Evolutionary conservation across 176 grass and related monocot species (phyloP).

Genomic region (Aegilops longissima): DNA sequence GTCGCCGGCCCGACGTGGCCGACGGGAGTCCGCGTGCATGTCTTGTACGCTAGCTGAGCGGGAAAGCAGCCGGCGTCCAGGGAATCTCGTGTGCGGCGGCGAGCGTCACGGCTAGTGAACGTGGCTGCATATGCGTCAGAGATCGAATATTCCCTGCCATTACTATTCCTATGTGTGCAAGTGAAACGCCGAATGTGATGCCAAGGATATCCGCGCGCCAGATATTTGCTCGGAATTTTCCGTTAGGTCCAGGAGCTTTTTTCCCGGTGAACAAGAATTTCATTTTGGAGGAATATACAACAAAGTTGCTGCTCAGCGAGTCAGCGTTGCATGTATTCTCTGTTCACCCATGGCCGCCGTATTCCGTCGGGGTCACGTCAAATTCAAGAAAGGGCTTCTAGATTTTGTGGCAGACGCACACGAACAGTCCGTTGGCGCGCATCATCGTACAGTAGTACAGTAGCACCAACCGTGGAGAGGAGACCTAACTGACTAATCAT

Average conservation of each 20-base stretch:
- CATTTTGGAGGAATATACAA: no score
- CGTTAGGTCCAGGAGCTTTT: background rate
- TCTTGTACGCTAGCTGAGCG: background rate
- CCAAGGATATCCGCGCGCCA: no score
- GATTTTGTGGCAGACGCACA: background rate
- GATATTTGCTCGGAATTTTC: background rate
- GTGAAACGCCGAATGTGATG: no score
- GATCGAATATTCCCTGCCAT: background rate
- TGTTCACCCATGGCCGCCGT: no score
- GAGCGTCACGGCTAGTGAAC: no score
- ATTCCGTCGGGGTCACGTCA: no score
- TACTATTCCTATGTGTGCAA: no score
- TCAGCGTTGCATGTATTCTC: background rate
- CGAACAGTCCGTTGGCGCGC: no score
- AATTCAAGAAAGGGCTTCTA: background rate
- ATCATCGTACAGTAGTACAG: no score
- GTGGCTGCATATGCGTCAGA: background rate
- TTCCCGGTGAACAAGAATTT: background rate
- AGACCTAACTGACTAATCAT: no score
- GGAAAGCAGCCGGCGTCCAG: background rate
- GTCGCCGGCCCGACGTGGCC: background rate
- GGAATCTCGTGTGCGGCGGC: background rate
- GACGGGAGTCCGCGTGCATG: background rate
- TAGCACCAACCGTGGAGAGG: no score
- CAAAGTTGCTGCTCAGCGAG: background rate